Evolutionary conservation across 805 yeast genomes (phyloP), one percentile per base, ranked within the genome.

Genomic region (Candida fluviatilis): DNA sequence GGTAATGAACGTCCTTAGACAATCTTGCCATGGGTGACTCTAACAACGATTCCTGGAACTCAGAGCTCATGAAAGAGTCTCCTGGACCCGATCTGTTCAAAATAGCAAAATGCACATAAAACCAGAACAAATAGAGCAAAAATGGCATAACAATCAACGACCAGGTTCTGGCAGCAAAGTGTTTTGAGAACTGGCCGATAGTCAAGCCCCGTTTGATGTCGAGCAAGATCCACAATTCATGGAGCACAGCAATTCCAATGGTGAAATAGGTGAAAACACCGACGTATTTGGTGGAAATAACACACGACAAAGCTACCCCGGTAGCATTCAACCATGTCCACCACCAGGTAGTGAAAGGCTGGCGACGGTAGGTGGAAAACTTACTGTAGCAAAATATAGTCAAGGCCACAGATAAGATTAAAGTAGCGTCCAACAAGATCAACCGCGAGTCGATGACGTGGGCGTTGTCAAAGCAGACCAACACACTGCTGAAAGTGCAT

Each of bases 201-300:
- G 85, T 62, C 43, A 84, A 70, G 1, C 93, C 91, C 24, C 75
- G 73, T 45, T 73, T 72, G 49, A 78, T 64, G 57, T 91, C 96
- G 35, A 93, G 70, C 50, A 90, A 67, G 45, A 76, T 74, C 99
- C 99, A 93, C 52, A 93, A 69, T 55, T 93, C 98, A 55, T 80
- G 73, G 4, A 76, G 52, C 5, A 93, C 97, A 31, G 95, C 96
- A 40, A 78, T 61, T 23, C 99, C 99, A 48, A 93, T 78, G 37
- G 95, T 78, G 35, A 82, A 72, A 60, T 83, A 93, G 0, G 98
- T 89, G 70, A 93, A 84, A 6, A 84, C 84, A 61, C 99, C 99
- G 31, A 93, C 96, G 61, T 93, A 90, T 58, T 93, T 93, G 41
- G 97, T 93, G 32, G 96, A 84, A 42, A 93, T 91, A 23, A 93